Evolutionary conservation across 306 rosid species (phyloP), one percentile per base, ranked within the genome.

Genomic region (Castanospermum australe): DNA sequence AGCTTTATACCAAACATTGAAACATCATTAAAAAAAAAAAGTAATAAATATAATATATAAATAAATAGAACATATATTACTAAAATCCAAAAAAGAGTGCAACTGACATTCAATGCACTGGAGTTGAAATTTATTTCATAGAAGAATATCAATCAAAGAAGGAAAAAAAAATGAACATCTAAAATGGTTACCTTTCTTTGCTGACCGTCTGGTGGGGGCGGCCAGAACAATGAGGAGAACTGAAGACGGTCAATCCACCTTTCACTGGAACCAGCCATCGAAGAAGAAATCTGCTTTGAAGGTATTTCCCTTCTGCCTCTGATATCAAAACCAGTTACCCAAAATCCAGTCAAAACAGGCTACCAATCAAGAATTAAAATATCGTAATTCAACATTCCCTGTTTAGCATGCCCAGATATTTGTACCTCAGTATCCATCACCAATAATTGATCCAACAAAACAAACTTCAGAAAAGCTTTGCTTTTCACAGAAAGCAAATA

Each of bases 151-250:
- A 8, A 78, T 5, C 1, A 8, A 36, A 13, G 17, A 39, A 54
- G 45, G 7, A 47, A 50, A 38, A 45, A 17, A 51, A 0, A 20
- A 62, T 14, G 1, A 71, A 55, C 32, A 56, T n/a, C n/a, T 47
- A 38, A 75, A 42, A 67, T 28, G 25, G 8, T 51, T 51, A 93
- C 98, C 97, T 93, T 88, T 62, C 89, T 82, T 72, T 86, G 93
- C 10, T 84, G 97, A 47, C 77, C 76, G 14, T 91, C 93, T 56
- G 74, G 92, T 5, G 98, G 98, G 24, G 98, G 93, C 70, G 92
- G 97, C 98, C 93, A 92, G 67, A 91, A 93, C 84, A 93, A 80
- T n/a, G 97, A 93, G 8, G 98, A 89, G 84, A 61, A 87, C 28
- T 81, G 94, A 48, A 93, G 89, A 14, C 97, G 83, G 71, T 91